These are phyloP conservation scores for Saccharomycopsis crataegensis DNA, from an alignment of 1,139 yeast genomes.

Conservation along the genomic window DNA sequence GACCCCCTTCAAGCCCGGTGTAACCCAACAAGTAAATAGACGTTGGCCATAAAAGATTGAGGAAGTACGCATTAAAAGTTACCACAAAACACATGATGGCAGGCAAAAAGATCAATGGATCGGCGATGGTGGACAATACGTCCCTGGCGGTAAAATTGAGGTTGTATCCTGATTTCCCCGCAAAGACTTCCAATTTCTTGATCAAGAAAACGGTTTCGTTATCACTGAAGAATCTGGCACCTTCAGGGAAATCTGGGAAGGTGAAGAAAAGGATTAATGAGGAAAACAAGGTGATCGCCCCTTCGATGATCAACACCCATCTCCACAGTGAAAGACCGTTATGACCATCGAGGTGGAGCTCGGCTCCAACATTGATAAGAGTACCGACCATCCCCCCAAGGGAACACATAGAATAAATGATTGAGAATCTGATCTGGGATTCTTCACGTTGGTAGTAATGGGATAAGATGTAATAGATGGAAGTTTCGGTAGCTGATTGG, in stretches of 20 bases:
- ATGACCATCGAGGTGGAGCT: slow-evolving; percentile 33
- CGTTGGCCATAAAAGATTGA: not conserved
- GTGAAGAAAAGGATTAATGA: slow-evolving; percentile 49
- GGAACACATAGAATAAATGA: slow-evolving; percentile 2
- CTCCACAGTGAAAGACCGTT: slow-evolving; percentile 31
- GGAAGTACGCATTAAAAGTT: not conserved
- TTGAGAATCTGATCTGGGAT: slow-evolving; percentile 5
- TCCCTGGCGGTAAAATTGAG: slow-evolving; percentile 24
- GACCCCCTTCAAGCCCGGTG: slow-evolving; percentile 29
- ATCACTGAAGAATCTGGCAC: slow-evolving; percentile 33
- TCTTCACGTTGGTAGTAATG: slow-evolving; percentile 8
- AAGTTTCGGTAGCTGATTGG: slow-evolving; percentile 11
- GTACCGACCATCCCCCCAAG: slow-evolving; percentile 67
- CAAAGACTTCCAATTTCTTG: slow-evolving; percentile 36
- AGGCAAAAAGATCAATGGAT: slow-evolving; percentile 44
- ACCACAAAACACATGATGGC: slow-evolving; percentile 23
- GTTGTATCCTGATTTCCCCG: slow-evolving; percentile 31
- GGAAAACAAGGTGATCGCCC: slow-evolving; percentile 51
- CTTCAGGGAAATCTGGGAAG: slow-evolving; percentile 65
- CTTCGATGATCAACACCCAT: slow-evolving; percentile 43
- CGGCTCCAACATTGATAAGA: slow-evolving; percentile 54
- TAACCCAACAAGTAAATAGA: slow-evolving; percentile 30
- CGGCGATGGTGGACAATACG: slow-evolving; percentile 28
- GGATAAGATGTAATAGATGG: slow-evolving; percentile 40
- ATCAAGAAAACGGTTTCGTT: slow-evolving; percentile 32